Base-by-base conservation (phyloP, 2,329 filamentous ascomycete species). In the Camillea tinctor region DNA sequence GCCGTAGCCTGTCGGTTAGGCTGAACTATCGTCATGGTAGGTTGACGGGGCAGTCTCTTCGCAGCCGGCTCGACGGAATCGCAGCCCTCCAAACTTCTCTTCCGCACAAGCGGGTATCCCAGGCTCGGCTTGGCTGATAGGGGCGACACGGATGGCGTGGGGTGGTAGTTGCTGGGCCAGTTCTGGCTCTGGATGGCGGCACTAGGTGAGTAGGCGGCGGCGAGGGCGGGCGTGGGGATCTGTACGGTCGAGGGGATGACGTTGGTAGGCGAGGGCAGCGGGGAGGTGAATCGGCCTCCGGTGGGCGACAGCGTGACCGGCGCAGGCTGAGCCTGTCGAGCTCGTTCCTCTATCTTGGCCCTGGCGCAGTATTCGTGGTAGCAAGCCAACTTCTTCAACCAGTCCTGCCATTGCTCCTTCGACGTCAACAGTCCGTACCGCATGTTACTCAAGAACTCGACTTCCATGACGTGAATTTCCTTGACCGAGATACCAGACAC, bases 391-490 rank as follows among this genome's bases (percentile, higher is more conserved):
- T 93, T 93, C 63, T 82, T 80, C 70, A 97, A 88, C 95, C 95
- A 98, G 57, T 88, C 84, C 54, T 87, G 83, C 95, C 95, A 99
- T 73, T 97, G 86, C 56, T 87, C 83, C 72, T 92, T 88, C 3
- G 93, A 96, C 3, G 92, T 92, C 72, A 94, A 88, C 7, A 99
- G 81, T 69, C 92, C 93, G 77, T 98, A 99, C 71, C 94, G 88
- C 89, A 99, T 96, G 76, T 98, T 98, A 80, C 94, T 97, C 64
- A 99, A 81, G 70, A 99, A 99, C 75, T 99, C 95, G n/a, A 99
- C 95, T 75, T 99, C 95, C 95, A 99, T 99, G 51, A 97, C 90
- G 74, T 99, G 95, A 55, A 99, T 97, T 76, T 99, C 95, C 62
- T 90, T 88, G 13, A 98, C 94, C 1, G 91, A 88, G 62, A 99